These are phyloP conservation scores for Tulasnella sp. DNA, from an alignment of 768 basidiomycete genomes.

Conservation along the genomic window DNA sequence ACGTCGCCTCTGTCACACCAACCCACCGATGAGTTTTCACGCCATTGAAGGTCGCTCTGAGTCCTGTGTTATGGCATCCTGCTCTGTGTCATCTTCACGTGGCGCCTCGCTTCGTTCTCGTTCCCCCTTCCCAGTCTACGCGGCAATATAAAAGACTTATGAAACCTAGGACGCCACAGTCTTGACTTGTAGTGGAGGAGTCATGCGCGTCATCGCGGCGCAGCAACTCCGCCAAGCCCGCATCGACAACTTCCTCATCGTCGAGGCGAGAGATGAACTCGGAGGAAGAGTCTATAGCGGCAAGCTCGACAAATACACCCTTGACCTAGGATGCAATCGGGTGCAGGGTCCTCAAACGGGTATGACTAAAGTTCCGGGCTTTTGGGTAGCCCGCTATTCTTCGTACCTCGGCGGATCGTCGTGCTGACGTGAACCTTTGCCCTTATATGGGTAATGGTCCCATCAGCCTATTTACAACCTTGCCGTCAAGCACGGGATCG, in stretches of 20 bases:
- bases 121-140: neutral
- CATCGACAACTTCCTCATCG: constrained; percentile 54
- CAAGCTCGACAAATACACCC: constrained; percentile 47
- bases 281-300: constrained; percentile 58
- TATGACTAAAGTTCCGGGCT: no score
- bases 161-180: constrained; percentile 46
- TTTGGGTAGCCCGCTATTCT: neutral
- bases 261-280: constrained; percentile 55
- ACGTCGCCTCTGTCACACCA: no score
- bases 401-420: neutral
- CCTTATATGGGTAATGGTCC: constrained; percentile 40
- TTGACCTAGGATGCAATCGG: constrained; percentile 52
- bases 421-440: neutral
- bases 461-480: constrained; percentile 57
- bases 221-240: constrained; percentile 51
- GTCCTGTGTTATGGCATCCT: neutral
- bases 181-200: constrained; percentile 62
- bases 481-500: constrained; percentile 36
- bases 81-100: neutral
- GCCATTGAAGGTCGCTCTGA: no score
- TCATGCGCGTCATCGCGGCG: constrained; percentile 63
- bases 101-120: neutral
- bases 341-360: constrained; percentile 49
- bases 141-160: neutral
- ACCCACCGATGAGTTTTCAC: no score